Percentiles rank a stretch among this genome's conserved stretches.
Conservation (phyloP, 768 basidiomycete species). For the Thelephora ganbajun region DNA sequence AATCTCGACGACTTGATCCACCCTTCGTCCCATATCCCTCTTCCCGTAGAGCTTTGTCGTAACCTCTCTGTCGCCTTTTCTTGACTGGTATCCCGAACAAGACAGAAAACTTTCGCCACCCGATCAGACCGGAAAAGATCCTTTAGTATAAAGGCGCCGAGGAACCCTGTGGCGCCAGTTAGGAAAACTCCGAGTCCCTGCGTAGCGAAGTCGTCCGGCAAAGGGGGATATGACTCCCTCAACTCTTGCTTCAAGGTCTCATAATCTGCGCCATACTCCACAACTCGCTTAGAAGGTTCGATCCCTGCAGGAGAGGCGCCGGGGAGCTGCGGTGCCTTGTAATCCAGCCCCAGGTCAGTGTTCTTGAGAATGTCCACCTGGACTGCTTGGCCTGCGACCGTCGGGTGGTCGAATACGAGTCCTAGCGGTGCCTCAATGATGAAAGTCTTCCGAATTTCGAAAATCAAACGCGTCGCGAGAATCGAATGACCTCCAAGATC, state of each 20-base stretch:
- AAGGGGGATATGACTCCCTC: slow-evolving; percentile 42
- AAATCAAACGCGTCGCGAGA: slow-evolving; percentile 91
- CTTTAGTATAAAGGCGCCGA: slow-evolving; percentile 83
- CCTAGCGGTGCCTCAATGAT: slow-evolving; percentile 85
- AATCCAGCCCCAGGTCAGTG: slow-evolving; percentile 65
- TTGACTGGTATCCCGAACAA: slow-evolving; percentile 62
- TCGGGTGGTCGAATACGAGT: slow-evolving; percentile 84
- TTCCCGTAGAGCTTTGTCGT: slow-evolving; percentile 55
- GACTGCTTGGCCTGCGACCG: slow-evolving; percentile 59
- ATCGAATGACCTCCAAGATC: slow-evolving; percentile 98
- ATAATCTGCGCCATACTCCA: slow-evolving; percentile 74
- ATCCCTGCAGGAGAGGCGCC: background rate
- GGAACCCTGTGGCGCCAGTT: slow-evolving; percentile 93
- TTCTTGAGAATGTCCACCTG: slow-evolving; percentile 66
- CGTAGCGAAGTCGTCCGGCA: slow-evolving; percentile 39
- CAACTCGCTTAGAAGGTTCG: slow-evolving; percentile 5
- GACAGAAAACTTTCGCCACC: slow-evolving; percentile 80
- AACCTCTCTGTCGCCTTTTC: slow-evolving; percentile 58
- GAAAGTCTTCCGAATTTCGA: slow-evolving; percentile 89
- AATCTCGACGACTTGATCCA: slow-evolving; percentile 62
- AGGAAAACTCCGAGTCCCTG: slow-evolving; percentile 71
- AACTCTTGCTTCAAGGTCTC: slow-evolving; percentile 46
- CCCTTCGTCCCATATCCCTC: slow-evolving; percentile 77
- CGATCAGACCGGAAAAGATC: slow-evolving; percentile 56
- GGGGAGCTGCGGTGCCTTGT: slow-evolving; percentile 5